Evolutionary conservation across 2,329 filamentous ascomycete species (phyloP), one percentile per base, ranked within the genome.

Genomic region (Orbilia brochopaga): DNA sequence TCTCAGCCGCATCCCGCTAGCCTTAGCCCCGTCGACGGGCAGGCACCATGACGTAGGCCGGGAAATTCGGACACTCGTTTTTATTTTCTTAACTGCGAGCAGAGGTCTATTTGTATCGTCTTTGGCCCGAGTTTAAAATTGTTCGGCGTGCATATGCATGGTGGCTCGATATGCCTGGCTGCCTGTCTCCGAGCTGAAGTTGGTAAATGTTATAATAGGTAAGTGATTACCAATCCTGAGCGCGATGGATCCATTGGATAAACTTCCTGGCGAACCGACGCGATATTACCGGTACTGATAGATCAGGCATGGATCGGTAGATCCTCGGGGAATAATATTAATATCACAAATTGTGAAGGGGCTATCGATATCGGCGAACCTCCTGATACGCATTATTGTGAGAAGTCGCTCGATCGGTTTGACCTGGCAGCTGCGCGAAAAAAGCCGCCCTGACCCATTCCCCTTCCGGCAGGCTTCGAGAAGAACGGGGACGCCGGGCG

Each of bases 391-490:
- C n/a, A 10, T 61, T 19, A 48, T 30, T 27, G 15, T 21, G 46
- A 32, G 30, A 51, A 42, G 57, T n/a, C 57, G 46, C 57, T 17
- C 37, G n/a, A 15, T 42, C n/a, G 3, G 37, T 3, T 17, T 3
- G 4, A 42, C 4, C n/a, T 50, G 51, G 57, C 19, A 56, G 23
- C 17, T 15, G 2, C 21, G 3, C n/a, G n/a, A n/a, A n/a, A n/a
- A n/a, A n/a, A n/a, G n/a, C n/a, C n/a, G n/a, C n/a, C n/a, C n/a
- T n/a, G n/a, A n/a, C 2, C 37, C 13, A 37, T 55, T 13, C 65
- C 35, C 11, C 46, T 52, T 63, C 27, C 10, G 46, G 65, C 27
- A 63, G 48, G 53, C 58, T 70, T 70, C 65, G 58, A 48, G 65
- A 70, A 70, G 53, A 17, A 21, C 48, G 63, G 52, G 51, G 44